Evolutionary conservation across 2,329 filamentous ascomycete species (phyloP), one percentile per base, ranked within the genome.

Genomic region (Penicillium griseofulvum): DNA sequence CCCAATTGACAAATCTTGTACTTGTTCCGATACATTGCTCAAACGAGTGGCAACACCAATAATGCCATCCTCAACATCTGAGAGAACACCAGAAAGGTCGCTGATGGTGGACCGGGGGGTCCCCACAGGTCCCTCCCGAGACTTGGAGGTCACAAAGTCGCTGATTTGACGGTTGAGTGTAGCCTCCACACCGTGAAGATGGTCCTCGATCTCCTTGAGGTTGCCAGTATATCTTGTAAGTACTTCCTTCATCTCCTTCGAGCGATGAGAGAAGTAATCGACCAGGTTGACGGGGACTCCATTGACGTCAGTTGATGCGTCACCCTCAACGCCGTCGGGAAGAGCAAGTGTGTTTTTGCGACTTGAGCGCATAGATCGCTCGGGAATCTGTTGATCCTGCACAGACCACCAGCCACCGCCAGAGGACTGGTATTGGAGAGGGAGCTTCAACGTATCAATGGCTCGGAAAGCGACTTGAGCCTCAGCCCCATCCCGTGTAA

Each of bases 391-490:
- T 55, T 76, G 74, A 56, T 76, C 71, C 37, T 71, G 67, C 22
- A 66, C 64, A 19, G 72, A 71, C 72, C 73, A 76, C 74, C 73
- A 75, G 19, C 73, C 69, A 54, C 67, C 68, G 16, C 71, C 65
- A 9, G 71, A 71, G 54, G 83, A 81, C 63, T 86, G 84, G 68
- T 84, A 87, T 61, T 85, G 81, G 46, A 78, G 65, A 1, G 90
- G 89, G 16, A 92, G 78, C 63, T 87, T 86, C 51, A 91, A 79
- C 66, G 90, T 90, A 65, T 91, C 87, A 31, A 90, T 84, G 22
- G 87, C 87, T 54, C 87, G 84, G 78, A 90, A 89, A 57, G 84
- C 84, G 52, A 90, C 81, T 61, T 86, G 83, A 9, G 87, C 87
- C 62, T 91, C 87, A 36, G 85, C 81, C 24, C 83, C 84, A 68